These are phyloP conservation scores for Apiosordaria backusii DNA, from an alignment of 495 filamentous ascomycete species.

Conservation along the genomic window DNA sequence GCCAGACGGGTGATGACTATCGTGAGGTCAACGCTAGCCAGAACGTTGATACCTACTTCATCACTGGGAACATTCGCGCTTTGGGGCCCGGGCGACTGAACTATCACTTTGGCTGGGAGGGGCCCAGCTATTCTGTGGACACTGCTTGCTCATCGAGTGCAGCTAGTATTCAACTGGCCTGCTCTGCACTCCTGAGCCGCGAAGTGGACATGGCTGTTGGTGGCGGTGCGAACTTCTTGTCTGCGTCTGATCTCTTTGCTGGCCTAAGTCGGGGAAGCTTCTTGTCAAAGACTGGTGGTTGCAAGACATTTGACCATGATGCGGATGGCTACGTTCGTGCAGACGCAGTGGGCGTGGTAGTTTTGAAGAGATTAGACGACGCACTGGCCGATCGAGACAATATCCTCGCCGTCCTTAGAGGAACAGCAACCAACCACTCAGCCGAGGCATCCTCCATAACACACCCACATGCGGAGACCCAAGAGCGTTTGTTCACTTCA, in stretches of 20 bases:
- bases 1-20: slow-evolving; percentile 77
- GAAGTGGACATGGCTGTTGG: slow-evolving; percentile 77
- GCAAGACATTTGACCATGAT: slow-evolving; percentile 71
- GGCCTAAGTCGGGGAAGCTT: slow-evolving; percentile 77
- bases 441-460: slow-evolving; percentile 71
- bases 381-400: slow-evolving; percentile 66
- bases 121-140: slow-evolving; percentile 74
- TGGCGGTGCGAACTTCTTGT: slow-evolving; percentile 70
- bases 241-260: slow-evolving; percentile 73
- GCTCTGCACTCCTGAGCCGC: slow-evolving; percentile 67
- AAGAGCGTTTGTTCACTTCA: slow-evolving; percentile 60
- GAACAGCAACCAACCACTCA: slow-evolving; percentile 65
- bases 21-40: slow-evolving; percentile 78
- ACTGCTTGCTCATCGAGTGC: slow-evolving; percentile 87
- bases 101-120: slow-evolving; percentile 74
- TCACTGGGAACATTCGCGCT: slow-evolving; percentile 75
- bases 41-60: slow-evolving; percentile 85
- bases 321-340: slow-evolving; percentile 73
- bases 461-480: slow-evolving; percentile 62
- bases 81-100: slow-evolving; percentile 82
- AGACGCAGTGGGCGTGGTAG: slow-evolving; percentile 62
- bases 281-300: slow-evolving; percentile 68
- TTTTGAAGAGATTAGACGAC: slow-evolving; percentile 71
- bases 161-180: slow-evolving; percentile 74
- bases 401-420: slow-evolving; percentile 63